phyloP scores from a whole-genome alignment of 257 asterid species.

The Avicennia marina region DNA sequence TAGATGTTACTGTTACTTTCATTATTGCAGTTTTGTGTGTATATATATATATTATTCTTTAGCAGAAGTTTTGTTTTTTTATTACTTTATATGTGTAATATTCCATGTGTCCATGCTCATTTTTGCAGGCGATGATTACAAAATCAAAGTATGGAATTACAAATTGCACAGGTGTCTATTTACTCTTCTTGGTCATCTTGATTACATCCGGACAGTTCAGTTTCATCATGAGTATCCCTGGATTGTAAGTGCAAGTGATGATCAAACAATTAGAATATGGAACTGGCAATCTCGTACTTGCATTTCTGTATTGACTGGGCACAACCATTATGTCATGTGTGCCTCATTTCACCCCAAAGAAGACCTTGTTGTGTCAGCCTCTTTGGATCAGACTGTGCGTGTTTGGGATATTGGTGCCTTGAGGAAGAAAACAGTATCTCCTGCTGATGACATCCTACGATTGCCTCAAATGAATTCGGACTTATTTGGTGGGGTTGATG shows the following conservation, averaged over 20 bases:
- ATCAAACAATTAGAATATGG: conserved; percentile 98
- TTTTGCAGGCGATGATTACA: conserved; percentile 93
- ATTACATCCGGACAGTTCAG: conserved; percentile 91
- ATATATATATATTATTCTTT: background rate
- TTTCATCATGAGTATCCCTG: conserved; percentile 98
- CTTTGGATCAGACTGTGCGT: conserved; percentile 97
- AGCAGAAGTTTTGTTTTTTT: background rate
- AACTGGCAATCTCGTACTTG: conserved; percentile 99
- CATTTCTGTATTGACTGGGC: conserved; percentile 93
- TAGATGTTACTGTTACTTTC: no score
- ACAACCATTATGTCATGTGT: conserved; percentile 98
- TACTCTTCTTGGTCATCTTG: conserved; percentile 98
- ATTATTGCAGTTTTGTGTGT: no score
- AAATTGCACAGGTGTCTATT: conserved; percentile 92
- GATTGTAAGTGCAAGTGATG: conserved; percentile 99
- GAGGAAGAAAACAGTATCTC: conserved; percentile 90
- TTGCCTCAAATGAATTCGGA: conserved; percentile 91
- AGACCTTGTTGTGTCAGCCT: conserved; percentile 95
- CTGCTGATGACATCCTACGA: conserved; percentile 89
- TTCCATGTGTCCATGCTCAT: background rate
- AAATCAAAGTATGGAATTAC: conserved; percentile 97
- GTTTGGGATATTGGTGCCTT: conserved; percentile 98
- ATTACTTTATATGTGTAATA: no score
- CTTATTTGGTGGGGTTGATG: conserved; percentile 99
- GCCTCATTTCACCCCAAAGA: conserved; percentile 98